A percentile compares a stretch with the other conserved stretches of the same genome.
Evolutionary conservation across 2,329 filamentous ascomycete genomes (phyloP).

Genomic region (Alternaria gansuensis): DNA sequence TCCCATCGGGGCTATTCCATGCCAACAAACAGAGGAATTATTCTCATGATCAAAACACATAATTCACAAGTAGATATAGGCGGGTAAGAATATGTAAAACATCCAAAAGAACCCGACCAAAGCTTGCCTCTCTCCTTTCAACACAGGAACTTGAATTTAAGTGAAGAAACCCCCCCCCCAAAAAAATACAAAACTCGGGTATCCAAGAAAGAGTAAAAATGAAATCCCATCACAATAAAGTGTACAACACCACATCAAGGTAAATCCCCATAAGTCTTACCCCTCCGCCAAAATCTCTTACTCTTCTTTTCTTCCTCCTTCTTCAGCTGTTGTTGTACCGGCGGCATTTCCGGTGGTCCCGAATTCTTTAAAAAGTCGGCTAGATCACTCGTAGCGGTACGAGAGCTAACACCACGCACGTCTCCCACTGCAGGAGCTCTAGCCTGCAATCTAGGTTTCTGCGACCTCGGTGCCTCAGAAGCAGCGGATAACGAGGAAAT

Average conservation of each 20-base stretch:
- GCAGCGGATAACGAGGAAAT: constrained; percentile 28
- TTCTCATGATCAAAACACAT: not conserved
- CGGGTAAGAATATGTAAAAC: not conserved
- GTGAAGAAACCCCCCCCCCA: not conserved
- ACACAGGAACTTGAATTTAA: not conserved
- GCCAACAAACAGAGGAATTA: too few species aligned
- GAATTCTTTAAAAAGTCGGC: constrained; percentile 57
- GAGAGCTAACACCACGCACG: constrained; percentile 5
- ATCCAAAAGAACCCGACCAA: not conserved
- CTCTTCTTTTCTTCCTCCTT: constrained; percentile 49
- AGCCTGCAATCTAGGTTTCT: constrained; percentile 40
- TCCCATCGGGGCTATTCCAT: too few species aligned
- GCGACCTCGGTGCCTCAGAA: constrained; percentile 2
- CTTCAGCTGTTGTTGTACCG: constrained; percentile 13
- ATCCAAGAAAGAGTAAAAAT: not conserved
- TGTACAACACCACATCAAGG: constrained; percentile 9
- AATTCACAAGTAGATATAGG: not conserved
- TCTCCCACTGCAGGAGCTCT: constrained; percentile 33
- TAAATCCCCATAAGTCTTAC: constrained; percentile 39
- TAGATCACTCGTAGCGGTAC: constrained; percentile 53
- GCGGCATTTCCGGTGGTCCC: constrained; percentile 48
- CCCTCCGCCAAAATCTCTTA: constrained; percentile 48
- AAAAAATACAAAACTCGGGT: not conserved
- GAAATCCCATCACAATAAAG: not conserved
- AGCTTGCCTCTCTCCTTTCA: not conserved